These are phyloP conservation scores for Penicillium chermesinum DNA, from an alignment of 495 filamentous ascomycete genomes.

Conservation along the genomic window DNA sequence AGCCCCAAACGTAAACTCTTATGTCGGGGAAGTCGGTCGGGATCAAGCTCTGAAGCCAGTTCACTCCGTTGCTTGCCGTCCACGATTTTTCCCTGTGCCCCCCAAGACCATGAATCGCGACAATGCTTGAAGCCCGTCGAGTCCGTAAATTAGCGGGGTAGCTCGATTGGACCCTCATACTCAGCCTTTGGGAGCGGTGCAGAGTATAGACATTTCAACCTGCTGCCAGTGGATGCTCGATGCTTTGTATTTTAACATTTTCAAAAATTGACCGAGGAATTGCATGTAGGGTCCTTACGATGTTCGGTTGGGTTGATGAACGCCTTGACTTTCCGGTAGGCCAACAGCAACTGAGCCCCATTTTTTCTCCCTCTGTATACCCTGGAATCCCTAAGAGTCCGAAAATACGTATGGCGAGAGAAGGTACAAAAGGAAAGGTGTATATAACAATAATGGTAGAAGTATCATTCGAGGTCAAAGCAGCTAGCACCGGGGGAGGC, in stretches of 20 bases:
- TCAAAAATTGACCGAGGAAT: background rate
- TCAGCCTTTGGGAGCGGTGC: background rate
- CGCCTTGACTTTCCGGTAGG: no score
- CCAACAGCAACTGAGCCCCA: no score
- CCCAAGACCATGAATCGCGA: conserved; percentile 29
- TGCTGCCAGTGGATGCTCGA: background rate
- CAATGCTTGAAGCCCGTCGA: conserved; percentile 8
- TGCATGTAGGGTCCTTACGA: no score
- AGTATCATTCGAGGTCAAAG: no score
- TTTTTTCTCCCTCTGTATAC: no score
- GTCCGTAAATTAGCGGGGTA: background rate
- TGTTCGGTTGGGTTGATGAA: no score
- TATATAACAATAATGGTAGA: no score
- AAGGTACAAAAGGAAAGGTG: no score
- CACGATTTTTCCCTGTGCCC: conserved; percentile 26
- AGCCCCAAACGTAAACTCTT: conserved; percentile 48
- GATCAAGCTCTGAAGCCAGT: conserved; percentile 49
- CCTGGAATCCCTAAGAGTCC: no score
- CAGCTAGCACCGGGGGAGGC: no score
- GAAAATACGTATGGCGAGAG: no score
- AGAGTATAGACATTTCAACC: conserved; percentile 8
- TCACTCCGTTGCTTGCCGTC: conserved; percentile 34
- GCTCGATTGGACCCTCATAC: background rate
- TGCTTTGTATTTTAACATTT: background rate
- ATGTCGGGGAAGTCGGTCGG: conserved; percentile 38